Base-by-base conservation (phyloP, 768 basidiomycete species). In the Chalciporus piperatus region DNA sequence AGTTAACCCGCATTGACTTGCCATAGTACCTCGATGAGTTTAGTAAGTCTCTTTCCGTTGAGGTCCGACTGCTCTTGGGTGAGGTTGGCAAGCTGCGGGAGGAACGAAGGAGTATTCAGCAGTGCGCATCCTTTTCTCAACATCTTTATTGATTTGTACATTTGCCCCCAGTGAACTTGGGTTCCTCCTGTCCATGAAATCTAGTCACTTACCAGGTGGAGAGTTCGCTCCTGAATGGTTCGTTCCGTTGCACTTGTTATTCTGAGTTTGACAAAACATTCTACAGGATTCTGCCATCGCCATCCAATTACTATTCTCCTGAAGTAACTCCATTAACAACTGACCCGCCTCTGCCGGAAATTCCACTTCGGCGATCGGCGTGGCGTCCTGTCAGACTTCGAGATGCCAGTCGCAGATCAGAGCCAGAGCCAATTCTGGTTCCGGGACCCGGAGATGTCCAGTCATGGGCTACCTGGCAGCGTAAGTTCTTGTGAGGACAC, bases 1-100 rank as follows among this genome's bases (percentile, higher is more conserved):
- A 58, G 20, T 2, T 28, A 14, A 8, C 22, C 51, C 55, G 51
- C 37, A 7, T 25, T 17, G 2, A 3, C 23, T 20, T 32, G 19
- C 19, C 12, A 32, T 45, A 88, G 85, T 91, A 90, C 65, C 75
- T 91, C 17, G 83, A 91, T 55, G 87, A 91, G 50, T 91, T 92
- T 70, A 89, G 84, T 66, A 85, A 81, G 66, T 80, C 86, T 6
- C 68, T 91, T 42, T 83, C 87, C 2, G 73, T 77, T 12, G 89
- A 92, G 73, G 87, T 92, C 5, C 81, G 86, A 17, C 82, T 87
- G 75, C 74, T 92, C 11, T 76, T 92, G 6, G 77, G 75, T 20
- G 89, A 92, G 72, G 89, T 91, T 28, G 87, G 88, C 23, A 86
- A 83, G 52, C 72, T 92, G 35, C 80, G 84, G 3, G 85, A 89